These are phyloP conservation scores for Chytriomyces sp. DNA, from an alignment of 192 early-diverging fungal species.

Conservation along the genomic window DNA sequence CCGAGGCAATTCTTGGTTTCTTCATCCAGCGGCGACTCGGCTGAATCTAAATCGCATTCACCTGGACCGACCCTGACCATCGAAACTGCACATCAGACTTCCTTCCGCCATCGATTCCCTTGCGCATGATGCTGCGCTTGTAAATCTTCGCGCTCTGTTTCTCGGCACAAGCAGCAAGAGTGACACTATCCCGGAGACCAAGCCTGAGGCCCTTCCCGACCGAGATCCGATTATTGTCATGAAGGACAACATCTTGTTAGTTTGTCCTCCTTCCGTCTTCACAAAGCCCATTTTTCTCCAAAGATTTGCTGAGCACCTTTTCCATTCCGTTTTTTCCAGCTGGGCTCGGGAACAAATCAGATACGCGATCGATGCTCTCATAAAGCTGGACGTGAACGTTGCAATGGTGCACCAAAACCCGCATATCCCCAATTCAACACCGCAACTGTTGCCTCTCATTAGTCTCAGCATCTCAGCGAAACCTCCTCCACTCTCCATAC, in stretches of 20 bases:
- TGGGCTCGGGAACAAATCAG: conserved; percentile 19
- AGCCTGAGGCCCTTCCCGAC: no score
- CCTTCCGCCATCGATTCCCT: neutral
- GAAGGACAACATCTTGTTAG: conserved; percentile 24
- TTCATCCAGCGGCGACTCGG: neutral
- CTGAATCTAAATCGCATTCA: neutral
- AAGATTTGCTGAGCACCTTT: neutral
- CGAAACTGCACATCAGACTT: neutral
- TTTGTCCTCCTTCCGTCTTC: neutral
- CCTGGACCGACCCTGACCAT: neutral
- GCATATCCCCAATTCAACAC: neutral
- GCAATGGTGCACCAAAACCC: neutral
- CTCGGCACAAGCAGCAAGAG: neutral
- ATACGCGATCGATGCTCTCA: conserved; percentile 14
- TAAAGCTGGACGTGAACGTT: conserved; percentile 13
- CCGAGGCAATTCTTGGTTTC: neutral
- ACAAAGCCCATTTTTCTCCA: neutral
- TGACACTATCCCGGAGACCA: neutral
- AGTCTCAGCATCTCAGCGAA: neutral
- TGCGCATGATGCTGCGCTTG: neutral
- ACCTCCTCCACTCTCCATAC: neutral
- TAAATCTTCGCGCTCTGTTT: neutral
- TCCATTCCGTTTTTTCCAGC: neutral
- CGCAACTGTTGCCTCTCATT: neutral
- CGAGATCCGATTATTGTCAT: neutral